phyloP scores from a whole-genome alignment of 2,329 filamentous ascomycete species.

The Ophiocordyceps camponoti-rufipedis region DNA sequence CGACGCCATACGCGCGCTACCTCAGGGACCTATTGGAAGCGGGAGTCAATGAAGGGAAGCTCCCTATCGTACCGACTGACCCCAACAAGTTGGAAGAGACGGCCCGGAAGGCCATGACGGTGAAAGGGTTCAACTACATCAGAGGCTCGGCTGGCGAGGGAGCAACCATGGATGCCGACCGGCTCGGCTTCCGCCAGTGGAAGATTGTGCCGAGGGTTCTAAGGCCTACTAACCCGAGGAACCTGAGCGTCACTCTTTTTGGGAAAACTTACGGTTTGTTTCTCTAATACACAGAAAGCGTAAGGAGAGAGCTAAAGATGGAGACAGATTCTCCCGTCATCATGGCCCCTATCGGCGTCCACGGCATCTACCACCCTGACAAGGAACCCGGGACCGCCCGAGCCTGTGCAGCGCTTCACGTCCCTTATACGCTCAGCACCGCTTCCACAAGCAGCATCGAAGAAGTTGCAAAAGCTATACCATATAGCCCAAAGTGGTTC shows the following conservation, averaged over 20 bases:
- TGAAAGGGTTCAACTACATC: constrained; percentile 38
- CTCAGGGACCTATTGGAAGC: constrained; percentile 29
- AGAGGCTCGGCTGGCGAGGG: constrained; percentile 43
- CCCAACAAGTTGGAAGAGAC: constrained; percentile 36
- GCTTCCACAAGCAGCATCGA: constrained; percentile 46
- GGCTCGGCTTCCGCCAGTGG: constrained; percentile 34
- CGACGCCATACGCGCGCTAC: constrained; percentile 19
- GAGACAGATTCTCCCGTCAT: constrained; percentile 20
- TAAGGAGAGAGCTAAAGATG: neutral
- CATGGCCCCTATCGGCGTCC: constrained; percentile 52
- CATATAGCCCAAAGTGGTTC: constrained; percentile 44
- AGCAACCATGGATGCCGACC: constrained; percentile 41
- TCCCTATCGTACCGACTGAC: constrained; percentile 39
- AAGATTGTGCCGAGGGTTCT: constrained; percentile 34
- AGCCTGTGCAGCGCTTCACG: constrained; percentile 38
- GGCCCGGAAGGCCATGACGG: constrained; percentile 27
- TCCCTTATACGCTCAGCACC: constrained; percentile 52
- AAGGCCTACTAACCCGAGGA: constrained; percentile 20
- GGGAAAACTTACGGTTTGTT: constrained; percentile 23
- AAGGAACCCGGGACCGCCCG: constrained; percentile 44
- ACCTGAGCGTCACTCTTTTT: constrained; percentile 34
- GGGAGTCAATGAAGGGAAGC: constrained; percentile 27
- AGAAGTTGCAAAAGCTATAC: constrained; percentile 41
- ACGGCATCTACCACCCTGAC: constrained; percentile 47
- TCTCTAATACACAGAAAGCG: neutral